phyloP scores from a whole-genome alignment of 495 filamentous ascomycete genomes.

The Tuber microsphaerosporum region DNA sequence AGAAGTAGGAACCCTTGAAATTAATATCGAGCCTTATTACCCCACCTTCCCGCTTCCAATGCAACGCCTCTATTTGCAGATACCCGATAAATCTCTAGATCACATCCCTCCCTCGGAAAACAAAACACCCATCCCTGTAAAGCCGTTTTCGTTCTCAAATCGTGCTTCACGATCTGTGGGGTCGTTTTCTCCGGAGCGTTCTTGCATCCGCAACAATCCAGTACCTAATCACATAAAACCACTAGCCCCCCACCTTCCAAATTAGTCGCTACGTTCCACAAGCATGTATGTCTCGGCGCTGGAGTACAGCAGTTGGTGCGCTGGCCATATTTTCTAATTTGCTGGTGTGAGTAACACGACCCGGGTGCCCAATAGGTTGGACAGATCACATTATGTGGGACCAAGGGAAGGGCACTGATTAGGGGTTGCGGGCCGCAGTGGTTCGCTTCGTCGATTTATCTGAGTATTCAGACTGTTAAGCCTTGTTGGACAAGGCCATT shows the following conservation, averaged over 20 bases:
- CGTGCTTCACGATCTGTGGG: background rate
- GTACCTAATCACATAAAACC: background rate
- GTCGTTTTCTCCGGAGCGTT: background rate
- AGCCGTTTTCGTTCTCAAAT: background rate
- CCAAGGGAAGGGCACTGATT: background rate
- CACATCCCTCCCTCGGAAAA: background rate
- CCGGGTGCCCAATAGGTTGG: background rate
- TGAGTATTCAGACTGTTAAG: background rate
- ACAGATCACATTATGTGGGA: background rate
- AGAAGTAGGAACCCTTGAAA: background rate
- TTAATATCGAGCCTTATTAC: background rate
- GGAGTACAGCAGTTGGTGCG: constrained; percentile 3
- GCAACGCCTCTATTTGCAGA: background rate
- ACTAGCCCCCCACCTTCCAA: background rate
- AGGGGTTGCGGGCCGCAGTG: background rate
- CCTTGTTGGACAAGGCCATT: background rate
- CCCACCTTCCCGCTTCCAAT: background rate
- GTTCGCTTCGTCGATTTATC: background rate
- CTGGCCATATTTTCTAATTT: background rate
- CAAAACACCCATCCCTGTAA: background rate
- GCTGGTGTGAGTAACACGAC: background rate
- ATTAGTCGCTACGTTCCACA: background rate
- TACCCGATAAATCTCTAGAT: background rate
- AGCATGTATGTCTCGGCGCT: background rate
- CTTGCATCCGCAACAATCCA: background rate